Percentiles rank a stretch among this genome's conserved stretches.
Conservation (phyloP, 1,284 basidiomycete species). For the Cryptococcus sp. region DNA sequence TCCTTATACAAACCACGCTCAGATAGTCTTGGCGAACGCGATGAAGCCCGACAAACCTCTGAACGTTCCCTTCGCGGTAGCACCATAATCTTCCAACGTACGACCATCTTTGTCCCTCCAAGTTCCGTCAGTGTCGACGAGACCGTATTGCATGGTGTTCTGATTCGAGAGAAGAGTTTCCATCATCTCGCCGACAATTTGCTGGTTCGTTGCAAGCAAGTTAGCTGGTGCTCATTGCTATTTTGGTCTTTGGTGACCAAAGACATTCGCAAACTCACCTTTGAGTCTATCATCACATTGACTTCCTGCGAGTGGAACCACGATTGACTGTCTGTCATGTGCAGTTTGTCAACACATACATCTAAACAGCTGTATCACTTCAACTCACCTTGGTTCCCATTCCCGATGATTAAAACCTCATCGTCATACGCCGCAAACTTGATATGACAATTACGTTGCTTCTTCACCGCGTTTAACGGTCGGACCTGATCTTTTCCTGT, state of each 20-base stretch:
- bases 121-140: constrained; percentile 65
- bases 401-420: constrained; percentile 67
- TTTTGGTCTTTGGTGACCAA: too few species aligned
- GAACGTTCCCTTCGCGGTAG: constrained; percentile 43
- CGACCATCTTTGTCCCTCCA: constrained; percentile 65
- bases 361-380: not conserved
- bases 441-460: constrained; percentile 75
- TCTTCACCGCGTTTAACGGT: constrained; percentile 69
- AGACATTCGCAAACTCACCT: constrained; percentile 22
- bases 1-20: not conserved
- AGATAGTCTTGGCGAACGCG: constrained; percentile 43
- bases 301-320: constrained; percentile 80
- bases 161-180: constrained; percentile 65
- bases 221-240: not conserved
- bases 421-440: constrained; percentile 75
- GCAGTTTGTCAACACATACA: not conserved
- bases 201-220: constrained; percentile 26
- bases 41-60: constrained; percentile 46
- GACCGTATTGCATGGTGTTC: constrained; percentile 67
- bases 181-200: constrained; percentile 66
- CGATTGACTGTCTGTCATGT: constrained; percentile 54
- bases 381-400: constrained; percentile 47
- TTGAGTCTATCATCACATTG: constrained; percentile 72
- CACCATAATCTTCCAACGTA: constrained; percentile 50
- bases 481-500: constrained; percentile 68